phyloP scores from a whole-genome alignment of 2,329 filamentous ascomycete genomes.

The Ilyonectria robusta region DNA sequence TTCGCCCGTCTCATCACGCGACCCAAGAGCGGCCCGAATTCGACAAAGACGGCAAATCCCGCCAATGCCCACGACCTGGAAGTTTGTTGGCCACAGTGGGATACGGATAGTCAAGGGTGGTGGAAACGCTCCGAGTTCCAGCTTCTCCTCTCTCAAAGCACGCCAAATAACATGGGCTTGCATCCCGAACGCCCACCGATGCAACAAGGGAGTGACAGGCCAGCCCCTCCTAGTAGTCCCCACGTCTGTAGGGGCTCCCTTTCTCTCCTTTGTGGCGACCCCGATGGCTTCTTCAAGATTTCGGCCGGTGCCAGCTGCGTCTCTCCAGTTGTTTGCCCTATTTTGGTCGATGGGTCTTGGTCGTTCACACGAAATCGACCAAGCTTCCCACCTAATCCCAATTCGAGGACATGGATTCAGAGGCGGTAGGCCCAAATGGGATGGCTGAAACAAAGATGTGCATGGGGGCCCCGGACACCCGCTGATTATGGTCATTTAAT shows the following conservation, averaged over 20 bases:
- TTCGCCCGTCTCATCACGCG: slow-evolving; percentile 29
- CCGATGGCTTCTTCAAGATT: slow-evolving; percentile 32
- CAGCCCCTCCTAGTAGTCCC: slow-evolving; percentile 21
- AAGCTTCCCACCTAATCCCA: slow-evolving; percentile 37
- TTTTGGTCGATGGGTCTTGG: slow-evolving; percentile 18
- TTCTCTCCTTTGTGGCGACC: slow-evolving; percentile 29
- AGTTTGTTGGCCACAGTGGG: background rate
- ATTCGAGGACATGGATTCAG: slow-evolving; percentile 31
- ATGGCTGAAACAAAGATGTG: slow-evolving; percentile 42
- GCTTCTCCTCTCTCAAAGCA: background rate
- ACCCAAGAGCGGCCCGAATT: slow-evolving; percentile 34
- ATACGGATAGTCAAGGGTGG: slow-evolving; percentile 18
- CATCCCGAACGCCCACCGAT: slow-evolving; percentile 20
- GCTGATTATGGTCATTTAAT: slow-evolving; percentile 42
- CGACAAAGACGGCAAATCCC: slow-evolving; percentile 15
- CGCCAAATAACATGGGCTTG: slow-evolving; percentile 22
- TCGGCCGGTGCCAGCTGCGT: slow-evolving; percentile 34
- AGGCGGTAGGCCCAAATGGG: slow-evolving; percentile 37
- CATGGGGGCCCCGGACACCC: slow-evolving; percentile 38
- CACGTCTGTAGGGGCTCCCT: slow-evolving; percentile 18
- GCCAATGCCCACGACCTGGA: slow-evolving; percentile 20
- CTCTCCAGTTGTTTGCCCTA: slow-evolving; percentile 17
- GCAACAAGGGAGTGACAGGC: slow-evolving; percentile 25
- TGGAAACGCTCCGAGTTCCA: slow-evolving; percentile 5
- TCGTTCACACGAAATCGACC: slow-evolving; percentile 26